Evolutionary conservation across 768 basidiomycete species (phyloP).

Genomic region (Lentinula raphanica): DNA sequence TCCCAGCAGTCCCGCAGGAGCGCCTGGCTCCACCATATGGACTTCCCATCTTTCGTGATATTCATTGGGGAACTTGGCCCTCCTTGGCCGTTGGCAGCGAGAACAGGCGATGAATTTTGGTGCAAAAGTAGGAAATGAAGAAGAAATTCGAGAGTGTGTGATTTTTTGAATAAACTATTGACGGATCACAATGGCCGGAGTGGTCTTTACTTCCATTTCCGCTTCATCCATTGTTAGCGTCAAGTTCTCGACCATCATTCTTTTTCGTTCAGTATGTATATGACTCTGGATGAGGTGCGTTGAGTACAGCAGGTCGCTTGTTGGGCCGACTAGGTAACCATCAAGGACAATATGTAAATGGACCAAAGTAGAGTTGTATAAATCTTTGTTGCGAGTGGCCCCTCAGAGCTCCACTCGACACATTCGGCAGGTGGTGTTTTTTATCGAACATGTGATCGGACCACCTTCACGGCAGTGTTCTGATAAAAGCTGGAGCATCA

Average conservation of each 20-base stretch:
- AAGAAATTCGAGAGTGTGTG: neutral
- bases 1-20: neutral
- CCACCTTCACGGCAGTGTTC: neutral
- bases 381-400: neutral
- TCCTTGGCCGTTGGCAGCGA: neutral
- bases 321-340: neutral
- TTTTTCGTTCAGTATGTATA: neutral
- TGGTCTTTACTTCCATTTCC: neutral
- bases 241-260: neutral
- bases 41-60: neutral
- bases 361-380: neutral
- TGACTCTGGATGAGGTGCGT: too few species aligned
- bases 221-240: neutral
- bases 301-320: neutral
- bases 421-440: slow-evolving; percentile 4
- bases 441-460: slow-evolving; percentile 6
- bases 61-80: neutral
- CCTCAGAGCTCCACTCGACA: slow-evolving; percentile 3
- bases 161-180: neutral
- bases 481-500: slow-evolving; percentile 2
- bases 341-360: neutral
- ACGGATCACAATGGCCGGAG: neutral
- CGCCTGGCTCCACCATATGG: neutral
- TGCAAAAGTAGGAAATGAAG: neutral
- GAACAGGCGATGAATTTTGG: neutral